A percentile compares a stretch with the other conserved stretches of the same genome.
Evolutionary conservation across 306 rosid species (phyloP).

Genomic region (Vigna trinervia): DNA sequence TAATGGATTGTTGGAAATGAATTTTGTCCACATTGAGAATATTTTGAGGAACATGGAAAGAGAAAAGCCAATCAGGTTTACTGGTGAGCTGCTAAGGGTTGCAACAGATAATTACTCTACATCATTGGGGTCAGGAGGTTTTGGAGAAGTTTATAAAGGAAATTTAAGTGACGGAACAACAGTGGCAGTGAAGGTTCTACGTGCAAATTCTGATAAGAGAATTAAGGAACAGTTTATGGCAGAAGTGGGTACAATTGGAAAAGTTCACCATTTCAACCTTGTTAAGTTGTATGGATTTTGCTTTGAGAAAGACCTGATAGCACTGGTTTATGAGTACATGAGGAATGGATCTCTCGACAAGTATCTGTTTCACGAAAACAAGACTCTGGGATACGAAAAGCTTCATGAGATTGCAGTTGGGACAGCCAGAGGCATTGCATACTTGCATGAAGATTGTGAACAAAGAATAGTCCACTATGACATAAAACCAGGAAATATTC

Average conservation of each 20-base stretch:
- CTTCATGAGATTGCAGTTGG: slow-evolving; percentile 7
- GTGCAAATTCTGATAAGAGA: background rate
- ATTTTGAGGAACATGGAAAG: slow-evolving; percentile 14
- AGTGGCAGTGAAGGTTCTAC: slow-evolving; percentile 37
- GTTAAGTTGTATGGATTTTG: slow-evolving; percentile 1
- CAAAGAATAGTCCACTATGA: slow-evolving; percentile 22
- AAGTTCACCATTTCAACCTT: background rate
- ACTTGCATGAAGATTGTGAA: slow-evolving; percentile 5
- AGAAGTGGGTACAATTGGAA: background rate
- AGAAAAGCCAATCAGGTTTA: slow-evolving; percentile 27
- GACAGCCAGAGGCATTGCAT: slow-evolving; percentile 5
- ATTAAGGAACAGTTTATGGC: slow-evolving; percentile 2
- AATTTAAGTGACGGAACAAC: slow-evolving; percentile 39
- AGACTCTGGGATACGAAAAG: background rate
- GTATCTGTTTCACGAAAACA: background rate
- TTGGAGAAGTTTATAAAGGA: slow-evolving; percentile 45
- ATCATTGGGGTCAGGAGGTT: slow-evolving; percentile 52
- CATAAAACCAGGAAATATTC: slow-evolving; percentile 15
- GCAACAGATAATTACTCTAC: slow-evolving; percentile 47
- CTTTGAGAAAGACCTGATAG: background rate
- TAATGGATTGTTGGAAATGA: background rate
- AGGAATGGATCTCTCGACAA: background rate
- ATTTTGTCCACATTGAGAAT: background rate
- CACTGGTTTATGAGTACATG: slow-evolving; percentile 8
- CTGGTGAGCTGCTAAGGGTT: background rate